Evolutionary conservation across 164 flowering plant genomes (phyloP), one percentile per base, ranked within the genome.

Genomic region (Berberis vulgaris): DNA sequence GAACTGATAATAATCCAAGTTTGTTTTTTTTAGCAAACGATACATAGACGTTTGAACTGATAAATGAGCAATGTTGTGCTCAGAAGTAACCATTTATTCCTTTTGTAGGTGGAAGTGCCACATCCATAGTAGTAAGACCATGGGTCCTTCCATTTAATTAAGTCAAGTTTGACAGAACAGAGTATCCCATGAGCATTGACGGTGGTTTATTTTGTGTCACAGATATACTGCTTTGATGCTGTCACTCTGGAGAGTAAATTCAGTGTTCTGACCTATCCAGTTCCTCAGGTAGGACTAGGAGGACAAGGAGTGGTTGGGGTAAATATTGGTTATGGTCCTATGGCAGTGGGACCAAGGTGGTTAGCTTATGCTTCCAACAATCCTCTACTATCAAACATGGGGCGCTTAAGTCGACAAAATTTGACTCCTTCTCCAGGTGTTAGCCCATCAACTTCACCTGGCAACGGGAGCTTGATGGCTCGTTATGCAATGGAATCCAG

Each of bases 401-500:
- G 96, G 43, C 88, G 91, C 43, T 72, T 94, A n/a, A 91, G 97
- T 73, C 97, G 97, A 38, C 91, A 89, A 64, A 87, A 78, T 65
- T 84, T 91, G 49, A 83, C 87, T 66, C 83, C 96, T 43, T 80
- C 92, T 67, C 86, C 95, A n/a, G 89, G 96, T 69, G 91, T 82
- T 53, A 91, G 93, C 64, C 97, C 96, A 57, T 94, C 99, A 55
- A 89, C 93, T 65, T 91, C 97, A 11, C 99, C 99, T 13, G 60
- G 88, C 59, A 81, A 62, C 74, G 86, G 95, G 59, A 84, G 67
- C 67, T 71, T 87, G 74, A 81, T 94, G 71, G 96, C 99, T 63
- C 89, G 94, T 4, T 91, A 87, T 81, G 99, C 98, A 26, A 73
- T 87, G 86, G 98, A 94, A 71, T 94, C 98, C n/a, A 82, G 96